These are phyloP conservation scores for Gymnopilus junonius DNA, from an alignment of 768 basidiomycete genomes.

Conservation along the genomic window DNA sequence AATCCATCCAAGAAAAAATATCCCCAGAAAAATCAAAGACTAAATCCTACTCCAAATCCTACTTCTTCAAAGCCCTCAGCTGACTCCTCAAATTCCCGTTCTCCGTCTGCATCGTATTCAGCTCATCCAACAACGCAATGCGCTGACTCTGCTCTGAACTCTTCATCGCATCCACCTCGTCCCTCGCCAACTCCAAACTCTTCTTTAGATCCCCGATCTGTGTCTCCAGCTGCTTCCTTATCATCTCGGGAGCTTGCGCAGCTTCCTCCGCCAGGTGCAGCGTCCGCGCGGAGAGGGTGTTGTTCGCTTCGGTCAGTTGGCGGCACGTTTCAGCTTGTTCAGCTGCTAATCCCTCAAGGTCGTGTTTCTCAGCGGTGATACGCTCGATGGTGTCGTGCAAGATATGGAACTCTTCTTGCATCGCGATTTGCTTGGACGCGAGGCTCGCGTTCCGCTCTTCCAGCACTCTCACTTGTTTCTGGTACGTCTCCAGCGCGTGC, in stretches of 20 bases:
- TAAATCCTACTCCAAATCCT: background rate
- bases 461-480: conserved; percentile 81
- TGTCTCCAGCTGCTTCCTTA: conserved; percentile 64
- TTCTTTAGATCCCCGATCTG: conserved; percentile 60
- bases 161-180: conserved; percentile 70
- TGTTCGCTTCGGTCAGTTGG: conserved; percentile 81
- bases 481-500: conserved; percentile 82
- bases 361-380: conserved; percentile 62
- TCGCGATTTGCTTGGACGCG: conserved; percentile 28
- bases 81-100: conserved; percentile 74
- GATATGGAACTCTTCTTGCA: conserved; percentile 63
- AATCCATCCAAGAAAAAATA: background rate
- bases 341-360: conserved; percentile 68
- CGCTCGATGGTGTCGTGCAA: conserved; percentile 68
- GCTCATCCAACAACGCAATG: conserved; percentile 85
- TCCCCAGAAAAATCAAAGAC: background rate
- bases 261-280: conserved; percentile 75
- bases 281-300: conserved; percentile 71
- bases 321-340: conserved; percentile 76
- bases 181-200: conserved; percentile 64
- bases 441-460: conserved; percentile 73
- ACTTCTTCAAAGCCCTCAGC: conserved; percentile 63
- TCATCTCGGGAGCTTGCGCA: conserved; percentile 56
- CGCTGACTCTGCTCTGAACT: conserved; percentile 80
- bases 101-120: conserved; percentile 83